A percentile compares a stretch with the other conserved stretches of the same genome.
Conservation (phyloP, 768 basidiomycete species). For the Boletus rubescentipes region DNA sequence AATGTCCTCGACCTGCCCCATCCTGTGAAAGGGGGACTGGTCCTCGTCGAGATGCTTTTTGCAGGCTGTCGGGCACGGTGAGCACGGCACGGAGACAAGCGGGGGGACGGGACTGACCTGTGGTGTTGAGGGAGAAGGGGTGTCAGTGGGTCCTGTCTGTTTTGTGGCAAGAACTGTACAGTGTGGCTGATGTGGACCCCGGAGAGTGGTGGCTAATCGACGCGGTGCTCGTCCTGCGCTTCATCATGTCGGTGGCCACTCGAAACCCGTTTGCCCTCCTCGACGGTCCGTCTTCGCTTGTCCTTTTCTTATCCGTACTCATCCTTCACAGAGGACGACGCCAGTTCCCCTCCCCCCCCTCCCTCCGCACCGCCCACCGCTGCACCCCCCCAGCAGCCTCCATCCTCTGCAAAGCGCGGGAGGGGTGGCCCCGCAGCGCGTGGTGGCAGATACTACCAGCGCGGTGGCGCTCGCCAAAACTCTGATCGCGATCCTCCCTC, state of each 20-base stretch:
- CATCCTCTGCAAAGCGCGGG: conserved; percentile 45
- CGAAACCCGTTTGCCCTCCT: conserved; percentile 84
- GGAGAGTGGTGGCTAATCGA: conserved; percentile 12
- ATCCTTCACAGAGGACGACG: conserved; percentile 42
- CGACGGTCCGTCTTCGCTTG: conserved; percentile 53
- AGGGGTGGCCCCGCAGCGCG: conserved; percentile 61
- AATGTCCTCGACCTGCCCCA: conserved; percentile 77
- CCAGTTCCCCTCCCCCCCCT: conserved; percentile 41
- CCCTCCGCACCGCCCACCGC: conserved; percentile 33
- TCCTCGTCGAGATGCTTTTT: conserved; percentile 92
- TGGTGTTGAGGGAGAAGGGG: conserved; percentile 20
- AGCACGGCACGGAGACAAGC: not conserved
- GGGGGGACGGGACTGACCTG: conserved; percentile 43
- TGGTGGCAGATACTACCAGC: conserved; percentile 66
- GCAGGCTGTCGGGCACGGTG: conserved; percentile 42
- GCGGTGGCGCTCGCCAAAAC: conserved; percentile 54
- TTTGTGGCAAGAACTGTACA: conserved; percentile 40
- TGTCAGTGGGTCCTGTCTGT: not conserved
- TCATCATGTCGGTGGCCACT: conserved; percentile 83
- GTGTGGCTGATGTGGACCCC: conserved; percentile 52
- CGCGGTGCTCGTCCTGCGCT: not conserved
- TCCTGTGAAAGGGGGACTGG: conserved; percentile 64
- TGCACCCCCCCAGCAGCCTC: conserved; percentile 28
- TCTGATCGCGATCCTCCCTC: conserved; percentile 39
- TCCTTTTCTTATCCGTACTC: not conserved